Conservation (phyloP, 441 rosid genomes). For the Flueggea neowawraea region DNA sequence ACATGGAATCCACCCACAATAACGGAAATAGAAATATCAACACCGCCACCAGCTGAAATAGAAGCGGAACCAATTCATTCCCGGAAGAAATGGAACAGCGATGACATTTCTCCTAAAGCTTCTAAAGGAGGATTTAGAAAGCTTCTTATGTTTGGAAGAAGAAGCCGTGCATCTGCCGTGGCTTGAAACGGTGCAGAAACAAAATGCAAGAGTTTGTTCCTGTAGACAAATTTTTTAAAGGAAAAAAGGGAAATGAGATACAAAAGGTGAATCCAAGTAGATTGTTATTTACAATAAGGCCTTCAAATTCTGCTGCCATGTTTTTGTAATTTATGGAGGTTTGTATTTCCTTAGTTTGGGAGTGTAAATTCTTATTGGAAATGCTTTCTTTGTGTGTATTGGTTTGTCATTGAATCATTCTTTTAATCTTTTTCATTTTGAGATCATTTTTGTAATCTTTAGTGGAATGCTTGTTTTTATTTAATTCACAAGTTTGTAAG, state of each 20-base stretch:
- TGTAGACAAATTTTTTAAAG: background rate
- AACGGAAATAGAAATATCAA: conserved; percentile 60
- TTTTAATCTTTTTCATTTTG: too few species aligned
- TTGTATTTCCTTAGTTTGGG: background rate
- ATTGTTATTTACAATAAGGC: conserved; percentile 35
- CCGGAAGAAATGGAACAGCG: conserved; percentile 90
- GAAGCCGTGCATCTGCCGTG: conserved; percentile 24
- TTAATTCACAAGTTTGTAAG: too few species aligned
- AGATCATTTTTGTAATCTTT: too few species aligned
- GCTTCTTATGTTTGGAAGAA: conserved; percentile 86
- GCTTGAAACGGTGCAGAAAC: conserved; percentile 11
- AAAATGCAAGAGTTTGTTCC: too few species aligned
- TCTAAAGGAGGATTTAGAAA: conserved; percentile 85
- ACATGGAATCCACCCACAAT: conserved; percentile 26
- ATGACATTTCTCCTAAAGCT: conserved; percentile 70
- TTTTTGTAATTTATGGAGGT: conserved; percentile 26
- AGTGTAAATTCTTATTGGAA: background rate
- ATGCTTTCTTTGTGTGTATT: too few species aligned
- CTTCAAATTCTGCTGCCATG: conserved; percentile 27
- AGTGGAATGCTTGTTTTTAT: too few species aligned
- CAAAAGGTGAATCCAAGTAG: conserved; percentile 7
- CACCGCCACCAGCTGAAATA: conserved; percentile 52
- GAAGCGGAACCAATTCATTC: conserved; percentile 40
- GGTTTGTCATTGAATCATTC: too few species aligned
- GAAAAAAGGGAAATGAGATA: background rate